These are phyloP conservation scores for Fusarium devonianum DNA, from an alignment of 2,329 filamentous ascomycete species.

Conservation along the genomic window DNA sequence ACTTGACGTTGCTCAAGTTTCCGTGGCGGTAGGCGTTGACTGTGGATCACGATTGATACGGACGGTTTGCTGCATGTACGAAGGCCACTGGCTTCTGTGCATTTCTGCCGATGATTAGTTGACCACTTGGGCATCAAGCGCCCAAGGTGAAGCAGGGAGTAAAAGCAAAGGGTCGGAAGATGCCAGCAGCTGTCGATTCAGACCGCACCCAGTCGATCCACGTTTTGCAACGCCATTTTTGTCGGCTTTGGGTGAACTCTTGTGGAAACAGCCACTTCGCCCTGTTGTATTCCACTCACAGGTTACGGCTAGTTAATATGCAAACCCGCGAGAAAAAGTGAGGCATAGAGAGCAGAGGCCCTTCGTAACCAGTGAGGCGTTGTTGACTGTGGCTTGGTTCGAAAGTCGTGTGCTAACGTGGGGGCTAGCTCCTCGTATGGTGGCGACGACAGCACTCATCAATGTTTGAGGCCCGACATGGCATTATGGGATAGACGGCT, in stretches of 20 bases:
- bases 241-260: constrained; percentile 1
- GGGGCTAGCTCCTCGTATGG: constrained; percentile 3
- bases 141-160: constrained; percentile 20
- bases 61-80: constrained; percentile 5
- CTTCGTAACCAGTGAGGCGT: constrained; percentile 38
- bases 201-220: constrained; percentile 22
- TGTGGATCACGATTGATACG: constrained; percentile 19
- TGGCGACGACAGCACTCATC: constrained; percentile 3
- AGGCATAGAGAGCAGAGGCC: constrained; percentile 10
- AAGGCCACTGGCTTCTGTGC: background rate
- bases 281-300: constrained; percentile 16
- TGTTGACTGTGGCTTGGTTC: constrained; percentile 7
- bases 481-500: constrained; percentile 1
- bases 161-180: constrained; percentile 12
- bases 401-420: constrained; percentile 7
- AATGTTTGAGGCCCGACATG: constrained; percentile 34
- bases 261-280: constrained; percentile 18
- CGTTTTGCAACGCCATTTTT: too few species aligned
- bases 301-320: constrained; percentile 9
- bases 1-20: constrained; percentile 9
- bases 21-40: constrained; percentile 15
- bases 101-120: constrained; percentile 12
- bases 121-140: constrained; percentile 28
- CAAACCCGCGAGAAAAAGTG: constrained; percentile 3
- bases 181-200: constrained; percentile 19